Base-by-base conservation (phyloP, 495 filamentous ascomycete species). In the Xylaria grammica region DNA sequence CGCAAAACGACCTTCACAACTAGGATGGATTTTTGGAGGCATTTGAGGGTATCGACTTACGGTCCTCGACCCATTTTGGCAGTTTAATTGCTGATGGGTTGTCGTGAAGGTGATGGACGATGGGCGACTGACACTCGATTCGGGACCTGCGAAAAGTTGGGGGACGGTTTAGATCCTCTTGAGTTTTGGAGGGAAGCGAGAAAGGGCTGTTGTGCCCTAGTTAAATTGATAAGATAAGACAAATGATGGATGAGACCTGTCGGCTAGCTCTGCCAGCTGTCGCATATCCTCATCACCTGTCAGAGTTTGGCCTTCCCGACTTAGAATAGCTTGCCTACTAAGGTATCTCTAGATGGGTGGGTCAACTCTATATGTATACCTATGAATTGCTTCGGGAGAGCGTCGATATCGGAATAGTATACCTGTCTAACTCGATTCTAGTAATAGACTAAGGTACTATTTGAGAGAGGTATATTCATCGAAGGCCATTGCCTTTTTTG, bases 21-120 rank as follows among this genome's bases (percentile, higher is more conserved):
- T 7, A 15, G 10, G 1, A 29, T 34, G 11, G 29, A 59, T 20
- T 17, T 15, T 19, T 0, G 1, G 22, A 11, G 1, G 13, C 4
- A 0, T 27, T 34, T 9, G 6, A 26, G 11, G n/a, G 49, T 15
- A 57, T 62, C n/a, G 48, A 81, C 80, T 81, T 79, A 82, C 80
- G 78, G 79, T 81, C 80, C 80, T 71, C 74, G 74, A 67, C 73
- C 80, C 80, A 82, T 82, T 65, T 80, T 81, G 63, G 52, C 70
- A 58, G 65, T 72, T 74, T 68, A 60, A 59, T 62, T 62, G 68
- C 69, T 32, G 60, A 60, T 61, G 65, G 60, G 62, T 68, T 60
- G 60, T 60, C 60, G 67, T 72, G 65, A 55, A 62, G 53, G 7
- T 60, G 55, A 13, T 60, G 56, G 55, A 30, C 51, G 55, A 60